Conservation (phyloP, 495 filamentous ascomycete species). For the Cryomyces antarcticus region DNA sequence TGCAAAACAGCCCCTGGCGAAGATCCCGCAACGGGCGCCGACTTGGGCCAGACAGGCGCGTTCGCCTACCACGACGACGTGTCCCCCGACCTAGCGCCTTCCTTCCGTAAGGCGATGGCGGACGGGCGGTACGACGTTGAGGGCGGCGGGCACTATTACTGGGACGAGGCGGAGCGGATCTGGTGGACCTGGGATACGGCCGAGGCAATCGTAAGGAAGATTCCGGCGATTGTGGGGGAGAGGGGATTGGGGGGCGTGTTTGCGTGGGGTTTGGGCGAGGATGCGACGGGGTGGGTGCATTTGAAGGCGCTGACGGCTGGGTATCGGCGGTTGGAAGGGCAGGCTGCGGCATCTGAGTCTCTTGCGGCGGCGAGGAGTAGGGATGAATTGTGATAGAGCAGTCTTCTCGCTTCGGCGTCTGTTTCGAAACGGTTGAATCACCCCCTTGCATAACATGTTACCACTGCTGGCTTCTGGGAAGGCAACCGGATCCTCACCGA, state of each 20-base stretch:
- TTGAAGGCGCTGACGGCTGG: no score
- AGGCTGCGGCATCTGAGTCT: no score
- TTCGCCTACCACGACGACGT: constrained; percentile 40
- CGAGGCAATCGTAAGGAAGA: constrained; percentile 39
- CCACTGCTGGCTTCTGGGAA: no score
- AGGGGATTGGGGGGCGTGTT: constrained; percentile 21
- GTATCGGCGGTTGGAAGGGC: no score
- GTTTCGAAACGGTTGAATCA: no score
- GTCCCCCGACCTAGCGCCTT: constrained; percentile 23
- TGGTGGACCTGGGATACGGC: constrained; percentile 67
- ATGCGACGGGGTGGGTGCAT: no score
- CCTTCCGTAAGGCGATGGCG: constrained; percentile 29
- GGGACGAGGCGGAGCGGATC: constrained; percentile 33
- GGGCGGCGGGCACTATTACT: constrained; percentile 48
- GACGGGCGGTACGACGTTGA: constrained; percentile 36
- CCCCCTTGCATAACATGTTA: no score
- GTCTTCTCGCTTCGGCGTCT: no score
- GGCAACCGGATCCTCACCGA: no score
- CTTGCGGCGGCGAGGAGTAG: no score
- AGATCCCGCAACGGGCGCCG: constrained; percentile 39
- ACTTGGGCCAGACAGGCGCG: constrained; percentile 39
- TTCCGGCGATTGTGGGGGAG: constrained; percentile 34
- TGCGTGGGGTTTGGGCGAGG: no score
- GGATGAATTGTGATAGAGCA: no score
- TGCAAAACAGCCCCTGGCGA: constrained; percentile 44